A percentile compares a stretch with the other conserved stretches of the same genome.
phyloP scores from a whole-genome alignment of 208 protist species.

The Novymonas esmeraldas region DNA sequence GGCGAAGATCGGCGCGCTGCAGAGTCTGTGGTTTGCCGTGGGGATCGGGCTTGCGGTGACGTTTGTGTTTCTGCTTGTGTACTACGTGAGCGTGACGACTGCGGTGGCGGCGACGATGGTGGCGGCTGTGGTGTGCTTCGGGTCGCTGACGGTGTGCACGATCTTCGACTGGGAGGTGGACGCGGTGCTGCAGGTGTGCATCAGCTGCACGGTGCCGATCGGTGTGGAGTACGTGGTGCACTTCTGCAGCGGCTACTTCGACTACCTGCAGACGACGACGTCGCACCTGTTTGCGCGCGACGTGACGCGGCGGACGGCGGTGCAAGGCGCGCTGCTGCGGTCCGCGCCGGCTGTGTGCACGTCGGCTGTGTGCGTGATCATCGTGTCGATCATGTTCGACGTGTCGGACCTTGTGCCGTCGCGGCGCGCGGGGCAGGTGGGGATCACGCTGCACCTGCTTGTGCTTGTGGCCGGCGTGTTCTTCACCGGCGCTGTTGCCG shows the following conservation, averaged over 20 bases:
- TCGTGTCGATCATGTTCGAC: conserved; percentile 43
- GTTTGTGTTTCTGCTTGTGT: conserved; percentile 40
- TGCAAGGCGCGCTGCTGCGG: conserved; percentile 44
- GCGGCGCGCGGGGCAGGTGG: conserved; percentile 37
- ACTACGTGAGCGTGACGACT: conserved; percentile 43
- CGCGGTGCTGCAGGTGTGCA: conserved; percentile 51
- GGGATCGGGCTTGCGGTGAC: conserved; percentile 45
- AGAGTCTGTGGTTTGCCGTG: conserved; percentile 50
- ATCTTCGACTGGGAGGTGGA: conserved; percentile 44
- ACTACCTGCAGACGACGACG: conserved; percentile 66
- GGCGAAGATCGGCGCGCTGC: conserved; percentile 27
- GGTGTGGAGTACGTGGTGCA: conserved; percentile 58
- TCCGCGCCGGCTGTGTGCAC: conserved; percentile 43
- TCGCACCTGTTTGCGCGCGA: conserved; percentile 56
- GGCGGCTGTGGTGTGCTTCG: conserved; percentile 45
- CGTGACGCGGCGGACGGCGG: conserved; percentile 34
- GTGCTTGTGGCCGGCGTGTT: conserved; percentile 34
- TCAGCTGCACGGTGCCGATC: conserved; percentile 52
- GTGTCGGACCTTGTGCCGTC: conserved; percentile 36
- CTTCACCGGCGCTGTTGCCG: conserved; percentile 37
- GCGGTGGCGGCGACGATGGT: conserved; percentile 34
- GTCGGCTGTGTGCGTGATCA: conserved; percentile 31
- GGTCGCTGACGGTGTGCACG: conserved; percentile 39
- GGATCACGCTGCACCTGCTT: conserved; percentile 46
- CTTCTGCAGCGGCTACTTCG: conserved; percentile 55